Base-by-base conservation (phyloP, 345 rosid genomes). In the Mallotus nudiflorus region DNA sequence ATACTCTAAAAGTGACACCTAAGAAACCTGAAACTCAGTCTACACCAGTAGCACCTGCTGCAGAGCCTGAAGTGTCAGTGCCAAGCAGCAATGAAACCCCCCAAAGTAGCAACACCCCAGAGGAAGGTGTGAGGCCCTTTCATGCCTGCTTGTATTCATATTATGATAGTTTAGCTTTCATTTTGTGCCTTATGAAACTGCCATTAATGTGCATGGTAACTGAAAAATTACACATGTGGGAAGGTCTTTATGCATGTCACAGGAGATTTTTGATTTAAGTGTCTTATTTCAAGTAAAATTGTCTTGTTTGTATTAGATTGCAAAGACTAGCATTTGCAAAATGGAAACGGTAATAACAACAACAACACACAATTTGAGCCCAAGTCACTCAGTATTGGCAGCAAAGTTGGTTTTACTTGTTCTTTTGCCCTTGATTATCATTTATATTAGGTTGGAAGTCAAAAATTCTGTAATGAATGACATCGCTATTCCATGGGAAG, bases 1-100 rank as follows among this genome's bases (percentile, higher is more conserved):
- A 24, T 59, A 24, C 63, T 11, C 4, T 50, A 50, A 65, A 45
- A 45, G 24, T 56, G 50, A 53, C 63, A 42, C 63, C 75, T 51
- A 76, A 71, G 44, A 71, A 60, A 76, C 24, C 42, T 22, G 72
- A 76, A 54, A 24, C 53, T 28, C 68, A 59, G 18, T 31, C 63
- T 20, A 55, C 42, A 4, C 62, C 72, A 12, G 57, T 22, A 8
- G 62, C 56, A 60, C 68, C 80, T 49, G 27, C 20, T 29, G 19
- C 66, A 25, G 75, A 59, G 60, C 75, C 62, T 28, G 75, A 71
- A 76, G 28, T 64, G 60, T 31, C 63, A 40, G 64, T 19, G 49
- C 75, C 63, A 60, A 66, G 62, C n/a, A 31, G 57, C 68, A 71
- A 52, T 65, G 75, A 70, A 48, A n/a, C n/a, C 56, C 71, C 44